Evolutionary conservation across 495 filamentous ascomycete species (phyloP).

Genomic region (Trichoderma erinaceum): DNA sequence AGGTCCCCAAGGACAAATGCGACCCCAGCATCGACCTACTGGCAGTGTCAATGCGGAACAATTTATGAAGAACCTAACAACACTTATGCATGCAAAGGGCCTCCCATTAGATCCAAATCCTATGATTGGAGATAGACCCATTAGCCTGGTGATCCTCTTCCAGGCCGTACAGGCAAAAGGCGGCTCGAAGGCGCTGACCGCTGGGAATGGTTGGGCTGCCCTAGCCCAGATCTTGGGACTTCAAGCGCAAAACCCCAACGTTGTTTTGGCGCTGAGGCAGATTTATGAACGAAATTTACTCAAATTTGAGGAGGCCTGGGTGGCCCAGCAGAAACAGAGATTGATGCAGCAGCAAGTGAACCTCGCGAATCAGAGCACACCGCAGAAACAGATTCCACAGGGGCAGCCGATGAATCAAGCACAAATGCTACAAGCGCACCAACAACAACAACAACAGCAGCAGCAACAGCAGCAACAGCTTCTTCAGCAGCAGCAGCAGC

Average conservation of each 20-base stretch:
- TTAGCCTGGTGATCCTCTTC: constrained; percentile 72
- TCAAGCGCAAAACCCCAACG: constrained; percentile 57
- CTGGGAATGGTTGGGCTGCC: constrained; percentile 62
- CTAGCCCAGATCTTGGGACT: constrained; percentile 65
- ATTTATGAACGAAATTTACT: constrained; percentile 68
- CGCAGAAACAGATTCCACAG: constrained; percentile 37
- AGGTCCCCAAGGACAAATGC: constrained; percentile 24
- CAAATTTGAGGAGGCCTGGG: constrained; percentile 68
- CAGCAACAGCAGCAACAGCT: constrained; percentile 34
- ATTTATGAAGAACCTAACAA: constrained; percentile 68
- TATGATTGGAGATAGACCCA: constrained; percentile 57
- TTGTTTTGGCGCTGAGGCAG: constrained; percentile 59
- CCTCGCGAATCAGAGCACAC: constrained; percentile 28
- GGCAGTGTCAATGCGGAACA: constrained; percentile 45
- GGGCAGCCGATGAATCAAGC: constrained; percentile 37
- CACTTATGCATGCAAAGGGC: constrained; percentile 65
- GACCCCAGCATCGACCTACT: constrained; percentile 24
- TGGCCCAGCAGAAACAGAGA: constrained; percentile 53
- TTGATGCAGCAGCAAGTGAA: constrained; percentile 44
- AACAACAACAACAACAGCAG: constrained; percentile 30
- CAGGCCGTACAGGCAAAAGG: constrained; percentile 66
- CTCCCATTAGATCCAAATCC: constrained; percentile 66
- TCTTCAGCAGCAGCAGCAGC: constrained; percentile 15
- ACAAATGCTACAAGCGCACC: constrained; percentile 19
- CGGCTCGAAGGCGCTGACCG: constrained; percentile 68